These are phyloP conservation scores for Pythium monospermum DNA, from an alignment of 352 stramenopile species.

Conservation along the genomic window DNA sequence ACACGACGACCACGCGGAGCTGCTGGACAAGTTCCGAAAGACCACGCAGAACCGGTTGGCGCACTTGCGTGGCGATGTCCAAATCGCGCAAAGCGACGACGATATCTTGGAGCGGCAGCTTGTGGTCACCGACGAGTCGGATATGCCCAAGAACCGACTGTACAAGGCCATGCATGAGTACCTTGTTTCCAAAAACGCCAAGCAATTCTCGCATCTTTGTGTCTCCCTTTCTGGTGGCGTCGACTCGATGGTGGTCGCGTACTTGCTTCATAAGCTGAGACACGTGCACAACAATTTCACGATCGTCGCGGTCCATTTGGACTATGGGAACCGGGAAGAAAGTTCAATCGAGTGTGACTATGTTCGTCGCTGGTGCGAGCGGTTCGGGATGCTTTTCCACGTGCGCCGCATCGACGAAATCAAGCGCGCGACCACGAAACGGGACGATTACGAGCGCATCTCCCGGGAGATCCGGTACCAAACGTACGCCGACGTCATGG, in stretches of 20 bases:
- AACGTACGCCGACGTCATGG: slow-evolving; percentile 87
- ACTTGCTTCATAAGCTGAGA: slow-evolving; percentile 87
- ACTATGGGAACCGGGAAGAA: slow-evolving; percentile 96
- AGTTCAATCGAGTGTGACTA: slow-evolving; percentile 90
- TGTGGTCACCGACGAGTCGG: slow-evolving; percentile 57
- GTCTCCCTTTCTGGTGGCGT: slow-evolving; percentile 94
- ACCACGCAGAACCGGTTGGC: slow-evolving; percentile 73
- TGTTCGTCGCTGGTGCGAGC: slow-evolving; percentile 86
- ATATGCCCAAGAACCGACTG: slow-evolving; percentile 63
- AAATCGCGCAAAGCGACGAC: slow-evolving; percentile 32
- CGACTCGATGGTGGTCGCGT: slow-evolving; percentile 97
- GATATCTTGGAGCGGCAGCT: slow-evolving; percentile 69
- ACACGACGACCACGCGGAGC: slow-evolving; percentile 48
- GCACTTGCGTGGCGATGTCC: slow-evolving; percentile 35
- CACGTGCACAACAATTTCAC: slow-evolving; percentile 42
- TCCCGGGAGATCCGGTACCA: slow-evolving; percentile 92
- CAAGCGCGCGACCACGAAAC: slow-evolving; percentile 85
- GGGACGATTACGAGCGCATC: slow-evolving; percentile 95
- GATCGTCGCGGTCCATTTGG: slow-evolving; percentile 93
- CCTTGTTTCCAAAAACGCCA: slow-evolving; percentile 39
- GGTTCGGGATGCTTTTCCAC: slow-evolving; percentile 76
- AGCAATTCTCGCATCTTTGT: slow-evolving; percentile 46
- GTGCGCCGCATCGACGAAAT: slow-evolving; percentile 90
- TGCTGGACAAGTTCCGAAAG: slow-evolving; percentile 79
- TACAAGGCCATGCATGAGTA: slow-evolving; percentile 74